phyloP scores from a whole-genome alignment of 306 rosid genomes.

The Ochetophila trinervis region DNA sequence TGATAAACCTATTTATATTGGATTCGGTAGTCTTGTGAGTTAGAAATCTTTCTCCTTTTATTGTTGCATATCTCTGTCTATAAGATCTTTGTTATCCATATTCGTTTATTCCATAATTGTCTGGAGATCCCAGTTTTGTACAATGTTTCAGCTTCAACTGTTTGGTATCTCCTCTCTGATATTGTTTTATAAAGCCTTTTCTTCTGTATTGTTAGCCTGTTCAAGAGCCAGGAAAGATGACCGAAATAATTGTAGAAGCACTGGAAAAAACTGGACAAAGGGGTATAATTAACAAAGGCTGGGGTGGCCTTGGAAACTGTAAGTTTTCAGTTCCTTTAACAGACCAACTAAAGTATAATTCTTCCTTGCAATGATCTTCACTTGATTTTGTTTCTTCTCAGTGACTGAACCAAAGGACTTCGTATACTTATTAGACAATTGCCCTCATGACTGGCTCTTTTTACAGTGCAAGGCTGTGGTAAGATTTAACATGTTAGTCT shows the following conservation, averaged over 20 bases:
- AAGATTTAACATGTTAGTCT: slow-evolving; percentile 31
- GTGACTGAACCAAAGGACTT: slow-evolving; percentile 88
- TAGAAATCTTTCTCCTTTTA: slow-evolving; percentile 10
- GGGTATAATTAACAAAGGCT: slow-evolving; percentile 97
- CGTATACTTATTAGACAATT: slow-evolving; percentile 77
- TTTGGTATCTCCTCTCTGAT: not conserved
- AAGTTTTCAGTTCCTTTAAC: slow-evolving; percentile 31
- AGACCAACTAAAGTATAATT: not conserved
- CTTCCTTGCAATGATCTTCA: slow-evolving; percentile 18
- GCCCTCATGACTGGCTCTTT: slow-evolving; percentile 98
- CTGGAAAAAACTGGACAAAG: slow-evolving; percentile 84
- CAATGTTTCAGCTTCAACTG: too few species aligned
- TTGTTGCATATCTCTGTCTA: not conserved
- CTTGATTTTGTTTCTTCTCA: slow-evolving; percentile 43
- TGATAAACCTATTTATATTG: slow-evolving; percentile 85
- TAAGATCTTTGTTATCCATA: not conserved
- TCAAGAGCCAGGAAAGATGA: slow-evolving; percentile 90
- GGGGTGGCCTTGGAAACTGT: slow-evolving; percentile 99
- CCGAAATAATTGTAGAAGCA: slow-evolving; percentile 86
- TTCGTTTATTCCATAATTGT: too few species aligned
- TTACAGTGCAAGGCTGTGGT: slow-evolving; percentile 99
- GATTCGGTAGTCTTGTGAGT: slow-evolving; percentile 96
- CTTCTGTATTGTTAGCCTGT: slow-evolving; percentile 65
- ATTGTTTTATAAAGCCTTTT: slow-evolving; percentile 6
- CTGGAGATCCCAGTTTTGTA: too few species aligned